Evolutionary conservation across 129 eudicot genomes (phyloP), one percentile per base, ranked within the genome.

Genomic region (Cynara cardunculus): DNA sequence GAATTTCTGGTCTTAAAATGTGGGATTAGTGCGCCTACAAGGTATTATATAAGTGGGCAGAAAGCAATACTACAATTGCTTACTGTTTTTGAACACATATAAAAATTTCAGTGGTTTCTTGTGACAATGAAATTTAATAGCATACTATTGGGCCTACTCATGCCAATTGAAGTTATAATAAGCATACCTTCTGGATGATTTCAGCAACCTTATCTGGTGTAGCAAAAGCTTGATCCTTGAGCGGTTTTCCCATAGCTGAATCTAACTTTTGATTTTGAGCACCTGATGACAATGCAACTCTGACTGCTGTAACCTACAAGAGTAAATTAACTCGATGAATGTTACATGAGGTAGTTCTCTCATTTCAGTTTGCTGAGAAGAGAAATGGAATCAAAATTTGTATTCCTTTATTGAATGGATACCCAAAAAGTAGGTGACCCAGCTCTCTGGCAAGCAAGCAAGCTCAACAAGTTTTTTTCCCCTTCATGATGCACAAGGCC

Each of bases 211-310:
- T 95, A 71, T 93, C 99, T 19, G 97, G 97, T 21, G 93, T 75
- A 41, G 99, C 99, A 87, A 95, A 95, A 71, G 99, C 99, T 72
- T 95, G 99, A 83, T 90, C 97, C 85, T 90, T 92, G 71, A 95
- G 94, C 35, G 97, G 94, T 85, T 80, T 92, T 65, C 87, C 82
- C 80, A 89, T 86, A 59, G 85, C 84, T 21, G 94, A 80, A 18
- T 92, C 92, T 39, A 76, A 26, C 82, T 88, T 91, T 74, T 88
- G 94, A 80, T 88, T 92, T 87, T 85, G 94, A 77, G 76, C 87
- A 32, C 97, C 90, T 19, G 96, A 89, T 73, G 97, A 90, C 73
- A 89, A 76, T 77, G 99, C 96, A 82, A 90, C 92, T 84, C 86
- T 94, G 67, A 94, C 99, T 25, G 99, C 99, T 66, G 99, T 94